Evolutionary conservation across 164 flowering plant genomes (phyloP).

Genomic region (Umbilicus rupestris): DNA sequence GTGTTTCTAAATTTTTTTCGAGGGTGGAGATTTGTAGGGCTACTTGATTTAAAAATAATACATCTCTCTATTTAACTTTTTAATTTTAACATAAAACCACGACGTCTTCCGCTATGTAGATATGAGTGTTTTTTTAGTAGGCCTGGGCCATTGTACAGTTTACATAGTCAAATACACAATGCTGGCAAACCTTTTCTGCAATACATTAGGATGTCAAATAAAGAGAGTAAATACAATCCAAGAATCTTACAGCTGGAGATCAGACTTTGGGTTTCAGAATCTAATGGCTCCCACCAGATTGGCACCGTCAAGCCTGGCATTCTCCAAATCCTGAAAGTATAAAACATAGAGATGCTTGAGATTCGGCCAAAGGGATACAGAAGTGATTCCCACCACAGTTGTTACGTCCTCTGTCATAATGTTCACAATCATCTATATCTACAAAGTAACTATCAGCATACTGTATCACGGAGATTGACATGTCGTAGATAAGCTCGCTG

Average conservation of each 20-base stretch:
- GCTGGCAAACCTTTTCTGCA: neutral
- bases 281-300: constrained; percentile 63
- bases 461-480: constrained; percentile 81
- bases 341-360: neutral
- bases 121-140: too few species aligned
- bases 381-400: neutral
- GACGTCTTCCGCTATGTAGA: too few species aligned
- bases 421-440: too few species aligned
- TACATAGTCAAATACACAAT: neutral
- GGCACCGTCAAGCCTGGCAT: constrained; percentile 65
- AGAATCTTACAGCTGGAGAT: neutral
- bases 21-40: too few species aligned
- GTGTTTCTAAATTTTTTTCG: too few species aligned
- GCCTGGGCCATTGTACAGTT: too few species aligned
- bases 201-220: neutral
- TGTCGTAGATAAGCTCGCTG: constrained; percentile 79
- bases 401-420: constrained; percentile 16
- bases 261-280: constrained; percentile 7
- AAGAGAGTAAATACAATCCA: neutral
- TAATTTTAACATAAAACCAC: too few species aligned
- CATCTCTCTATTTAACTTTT: too few species aligned
- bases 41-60: too few species aligned
- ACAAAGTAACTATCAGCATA: constrained; percentile 13
- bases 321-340: constrained; percentile 26
- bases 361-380: neutral